phyloP scores from a whole-genome alignment of 2,329 filamentous ascomycete species.

The Paramyrothecium sp. region DNA sequence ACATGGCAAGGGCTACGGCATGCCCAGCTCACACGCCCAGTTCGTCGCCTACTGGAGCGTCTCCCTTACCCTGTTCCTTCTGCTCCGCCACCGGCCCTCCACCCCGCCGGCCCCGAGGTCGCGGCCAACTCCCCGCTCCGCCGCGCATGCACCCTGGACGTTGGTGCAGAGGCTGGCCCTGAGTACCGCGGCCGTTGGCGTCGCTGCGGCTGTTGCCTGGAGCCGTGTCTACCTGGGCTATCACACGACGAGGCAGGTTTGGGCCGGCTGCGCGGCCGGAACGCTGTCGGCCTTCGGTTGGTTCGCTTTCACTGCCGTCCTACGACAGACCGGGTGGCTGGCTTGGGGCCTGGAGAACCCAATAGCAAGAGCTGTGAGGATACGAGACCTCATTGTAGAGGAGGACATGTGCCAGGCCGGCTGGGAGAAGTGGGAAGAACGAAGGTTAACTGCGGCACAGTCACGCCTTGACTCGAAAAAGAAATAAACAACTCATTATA shows the following conservation, averaged over 20 bases:
- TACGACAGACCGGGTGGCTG: conserved; percentile 68
- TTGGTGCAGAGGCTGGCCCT: conserved; percentile 57
- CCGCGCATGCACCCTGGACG: conserved; percentile 49
- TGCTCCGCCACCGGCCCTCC: conserved; percentile 64
- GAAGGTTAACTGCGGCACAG: conserved; percentile 28
- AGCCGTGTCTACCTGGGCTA: conserved; percentile 91
- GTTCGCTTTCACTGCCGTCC: conserved; percentile 70
- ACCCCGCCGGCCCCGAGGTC: conserved; percentile 39
- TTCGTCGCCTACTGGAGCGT: conserved; percentile 91
- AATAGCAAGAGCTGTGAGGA: conserved; percentile 62
- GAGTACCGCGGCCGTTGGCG: conserved; percentile 54
- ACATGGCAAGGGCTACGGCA: conserved; percentile 94
- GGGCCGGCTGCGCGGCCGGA: conserved; percentile 75
- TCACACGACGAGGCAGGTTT: conserved; percentile 83
- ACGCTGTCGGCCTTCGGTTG: conserved; percentile 69
- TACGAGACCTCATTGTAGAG: conserved; percentile 81
- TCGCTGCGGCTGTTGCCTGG: conserved; percentile 70
- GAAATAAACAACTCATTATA: not conserved
- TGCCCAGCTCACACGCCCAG: conserved; percentile 93
- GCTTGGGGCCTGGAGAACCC: conserved; percentile 69
- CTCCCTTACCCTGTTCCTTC: conserved; percentile 79
- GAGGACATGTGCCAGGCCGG: conserved; percentile 90
- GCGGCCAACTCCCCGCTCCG: conserved; percentile 4
- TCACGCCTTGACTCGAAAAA: not conserved
- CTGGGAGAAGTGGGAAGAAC: conserved; percentile 85